Evolutionary conservation across 1,139 yeast genomes (phyloP), one percentile per base, ranked within the genome.

Genomic region (Meyerozyma athensensis): DNA sequence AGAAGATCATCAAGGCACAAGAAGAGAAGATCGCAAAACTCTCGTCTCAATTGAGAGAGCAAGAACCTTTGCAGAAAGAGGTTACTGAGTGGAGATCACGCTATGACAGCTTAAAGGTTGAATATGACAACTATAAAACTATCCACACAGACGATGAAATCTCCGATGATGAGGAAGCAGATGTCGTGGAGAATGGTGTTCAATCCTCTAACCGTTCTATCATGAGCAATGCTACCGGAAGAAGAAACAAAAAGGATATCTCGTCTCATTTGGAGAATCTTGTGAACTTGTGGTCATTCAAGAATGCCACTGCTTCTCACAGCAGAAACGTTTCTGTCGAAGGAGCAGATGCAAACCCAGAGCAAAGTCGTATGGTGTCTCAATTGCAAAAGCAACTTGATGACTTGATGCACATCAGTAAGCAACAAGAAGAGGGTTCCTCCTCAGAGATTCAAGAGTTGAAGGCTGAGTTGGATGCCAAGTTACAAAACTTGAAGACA

Each of bases 1-100:
- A 81, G 52, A 63, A 65, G 30, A 54, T 83, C 19, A 69, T 83
- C 30, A 68, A 74, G 47, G 58, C 61, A 5, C 89, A 82, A 58
- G 76, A 74, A 42, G 63, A 58, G 6, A 64, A 68, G 45, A 68
- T 81, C 30, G 56, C 56, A 4, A 51, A 54, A 6, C 63, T 77
- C 44, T 56, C 68, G n/a, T 46, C 52, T 3, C 69, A 68, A 43
- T 62, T 78, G 2, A 62, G 59, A 39, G 72, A 67, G 22, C 74
- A 75, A 45, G 72, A 72, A 46, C 54, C 50, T 5, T 61, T 74
- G 43, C 66, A 70, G 40, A 68, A 68, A 32, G 73, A 77, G 46
- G 58, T 72, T 36, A 63, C 65, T 34, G 74, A 74, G 8, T 63
- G 79, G 64, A 72, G 70, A 46, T 49, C 58, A 9, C 71, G 72